These are phyloP conservation scores for Colletotrichum agaves DNA, from an alignment of 2,329 filamentous ascomycete genomes.

Conservation along the genomic window DNA sequence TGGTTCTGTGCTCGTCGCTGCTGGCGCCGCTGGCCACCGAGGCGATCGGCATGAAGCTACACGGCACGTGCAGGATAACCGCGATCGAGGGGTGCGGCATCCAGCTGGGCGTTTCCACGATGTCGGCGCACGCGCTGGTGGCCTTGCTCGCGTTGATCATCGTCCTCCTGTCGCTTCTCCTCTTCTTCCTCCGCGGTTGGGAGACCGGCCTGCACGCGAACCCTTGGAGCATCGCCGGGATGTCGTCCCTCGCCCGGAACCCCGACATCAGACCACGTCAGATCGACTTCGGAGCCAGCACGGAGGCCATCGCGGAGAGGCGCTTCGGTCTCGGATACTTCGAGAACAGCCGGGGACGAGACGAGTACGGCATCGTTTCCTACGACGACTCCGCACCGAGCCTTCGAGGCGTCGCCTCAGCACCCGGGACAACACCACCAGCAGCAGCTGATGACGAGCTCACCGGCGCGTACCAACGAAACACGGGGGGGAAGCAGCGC, in stretches of 20 bases:
- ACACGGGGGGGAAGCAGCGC: not conserved
- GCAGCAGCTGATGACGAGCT: conserved; percentile 8
- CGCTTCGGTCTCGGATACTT: conserved; percentile 46
- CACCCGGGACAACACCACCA: not conserved
- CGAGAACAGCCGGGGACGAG: conserved; percentile 38
- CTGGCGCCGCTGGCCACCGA: conserved; percentile 54
- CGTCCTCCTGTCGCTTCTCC: conserved; percentile 44
- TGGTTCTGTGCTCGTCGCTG: conserved; percentile 48
- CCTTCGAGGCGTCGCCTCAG: conserved; percentile 28
- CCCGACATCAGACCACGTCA: conserved; percentile 42
- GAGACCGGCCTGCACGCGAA: conserved; percentile 52
- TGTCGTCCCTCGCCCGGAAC: conserved; percentile 48
- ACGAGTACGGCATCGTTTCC: conserved; percentile 48
- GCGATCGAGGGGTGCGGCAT: conserved; percentile 47
- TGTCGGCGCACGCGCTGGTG: conserved; percentile 46
- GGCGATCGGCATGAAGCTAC: conserved; percentile 51
- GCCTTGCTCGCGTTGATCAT: conserved; percentile 47
- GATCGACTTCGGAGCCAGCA: conserved; percentile 40
- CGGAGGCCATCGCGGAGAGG: conserved; percentile 40
- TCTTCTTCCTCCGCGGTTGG: conserved; percentile 46
- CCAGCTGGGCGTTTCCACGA: conserved; percentile 47
- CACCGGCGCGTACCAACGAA: not conserved
- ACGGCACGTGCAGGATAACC: conserved; percentile 47
- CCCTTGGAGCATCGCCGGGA: conserved; percentile 53
- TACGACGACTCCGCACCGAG: conserved; percentile 42